Evolutionary conservation across 345 rosid species (phyloP), one percentile per base, ranked within the genome.

Genomic region (Psidium friedrichsthalianum): DNA sequence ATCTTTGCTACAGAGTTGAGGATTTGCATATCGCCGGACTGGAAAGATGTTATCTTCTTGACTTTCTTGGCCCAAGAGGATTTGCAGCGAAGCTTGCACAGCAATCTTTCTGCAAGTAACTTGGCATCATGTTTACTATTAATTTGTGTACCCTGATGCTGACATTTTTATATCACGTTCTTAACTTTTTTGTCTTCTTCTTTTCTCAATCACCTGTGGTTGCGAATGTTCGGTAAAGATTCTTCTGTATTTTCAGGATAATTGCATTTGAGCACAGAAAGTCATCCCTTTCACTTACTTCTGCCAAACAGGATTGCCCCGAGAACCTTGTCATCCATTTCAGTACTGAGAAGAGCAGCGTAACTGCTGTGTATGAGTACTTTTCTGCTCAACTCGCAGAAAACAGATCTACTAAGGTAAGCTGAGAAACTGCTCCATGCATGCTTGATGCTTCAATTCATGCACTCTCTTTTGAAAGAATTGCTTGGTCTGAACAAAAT

Each of bases 261-360:
- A 89, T 94, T 80, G 93, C 94, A 14, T 95, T 95, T 85, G 98
- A 97, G 93, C 99, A 97, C 85, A 93, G 97, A 51, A 94, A 92
- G 83, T 90, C 92, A 11, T 89, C 85, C 84, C 85, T 89, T 85
- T 40, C 92, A 6, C 87, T 57, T 29, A 53, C 92, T 85, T 82
- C 85, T 11, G 87, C 88, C 18, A 20, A 40, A 6, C 83, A 87
- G 59, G 90, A 87, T 86, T 69, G 80, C 88, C 86, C 82, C 1
- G 90, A 87, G 86, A 88, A 86, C 85, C 88, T 93, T 74, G 83
- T 84, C 56, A 58, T 93, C 81, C 74, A 85, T 88, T 88, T 88
- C 84, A 93, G 93, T 90, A 69, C 86, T 82, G 96, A 94, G 89
- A 92, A 90, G 93, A 93, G 98, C 89, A 95, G 96, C 86, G 91